Conservation (phyloP, 495 filamentous ascomycete genomes). For the Tuber microsphaerosporum region DNA sequence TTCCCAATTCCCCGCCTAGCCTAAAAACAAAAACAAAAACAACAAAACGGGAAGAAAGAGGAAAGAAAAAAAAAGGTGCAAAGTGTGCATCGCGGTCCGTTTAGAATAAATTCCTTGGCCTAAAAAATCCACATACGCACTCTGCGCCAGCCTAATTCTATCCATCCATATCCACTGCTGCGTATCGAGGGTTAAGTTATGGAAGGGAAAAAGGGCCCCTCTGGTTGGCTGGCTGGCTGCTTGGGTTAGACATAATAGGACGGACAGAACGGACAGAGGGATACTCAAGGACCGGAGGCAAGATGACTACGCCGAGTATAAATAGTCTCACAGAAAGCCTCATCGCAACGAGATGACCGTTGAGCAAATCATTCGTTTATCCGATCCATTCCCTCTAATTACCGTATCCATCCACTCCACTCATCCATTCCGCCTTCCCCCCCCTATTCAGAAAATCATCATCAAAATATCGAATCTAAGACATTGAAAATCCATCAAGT, state of each 20-base stretch:
- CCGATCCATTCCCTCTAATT: not conserved
- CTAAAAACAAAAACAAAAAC: not conserved
- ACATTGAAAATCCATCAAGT: not conserved
- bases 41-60: not conserved
- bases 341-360: slow-evolving; percentile 5
- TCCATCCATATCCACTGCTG: not conserved
- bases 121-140: not conserved
- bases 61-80: not conserved
- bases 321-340: not conserved
- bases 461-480: not conserved
- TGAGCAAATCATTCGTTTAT: slow-evolving; percentile 5
- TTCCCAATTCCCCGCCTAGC: not conserved
- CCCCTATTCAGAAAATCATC: not conserved
- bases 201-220: not conserved
- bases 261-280: not conserved
- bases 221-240: not conserved
- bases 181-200: not conserved
- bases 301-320: not conserved
- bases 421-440: not conserved
- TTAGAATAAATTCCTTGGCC: not conserved
- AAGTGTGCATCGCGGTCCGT: not conserved
- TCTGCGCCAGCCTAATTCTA: not conserved
- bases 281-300: not conserved
- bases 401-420: not conserved
- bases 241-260: not conserved